Evolutionary conservation across 805 yeast species (phyloP).

Genomic region (Candida ipomoeae): DNA sequence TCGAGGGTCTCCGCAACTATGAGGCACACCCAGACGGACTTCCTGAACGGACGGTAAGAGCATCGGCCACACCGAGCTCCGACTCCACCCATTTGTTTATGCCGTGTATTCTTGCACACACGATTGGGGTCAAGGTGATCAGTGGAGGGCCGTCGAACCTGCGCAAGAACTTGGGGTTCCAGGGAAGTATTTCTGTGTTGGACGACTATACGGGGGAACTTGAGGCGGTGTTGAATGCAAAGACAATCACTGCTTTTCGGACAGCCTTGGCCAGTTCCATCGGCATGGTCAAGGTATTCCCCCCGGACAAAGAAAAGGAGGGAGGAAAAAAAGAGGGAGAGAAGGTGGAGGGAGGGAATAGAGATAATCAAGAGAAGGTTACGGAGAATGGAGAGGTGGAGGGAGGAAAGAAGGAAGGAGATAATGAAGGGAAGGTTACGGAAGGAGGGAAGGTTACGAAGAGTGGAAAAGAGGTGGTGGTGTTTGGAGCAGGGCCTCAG

Average conservation of each 20-base stretch:
- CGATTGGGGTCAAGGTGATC: conserved; percentile 57
- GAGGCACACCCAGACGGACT: conserved; percentile 40
- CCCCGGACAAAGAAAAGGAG: conserved; percentile 4
- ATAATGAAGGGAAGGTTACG: too few species aligned
- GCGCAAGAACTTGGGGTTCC: conserved; percentile 45
- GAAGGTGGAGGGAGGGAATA: too few species aligned
- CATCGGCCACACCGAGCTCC: conserved; percentile 26
- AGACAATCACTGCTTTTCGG: conserved; percentile 59
- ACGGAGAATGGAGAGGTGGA: too few species aligned
- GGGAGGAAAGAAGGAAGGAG: too few species aligned
- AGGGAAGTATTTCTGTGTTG: conserved; percentile 51
- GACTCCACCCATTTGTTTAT: conserved; percentile 53
- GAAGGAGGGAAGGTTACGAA: conserved; percentile 7
- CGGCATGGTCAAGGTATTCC: conserved; percentile 34
- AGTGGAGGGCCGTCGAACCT: conserved; percentile 46
- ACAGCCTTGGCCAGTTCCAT: conserved; percentile 58
- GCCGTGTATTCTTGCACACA: conserved; percentile 55
- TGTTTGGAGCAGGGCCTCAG: conserved; percentile 62
- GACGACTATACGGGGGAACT: conserved; percentile 49
- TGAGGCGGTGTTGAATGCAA: conserved; percentile 53
- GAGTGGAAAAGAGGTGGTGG: conserved; percentile 30
- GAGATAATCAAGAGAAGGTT: too few species aligned
- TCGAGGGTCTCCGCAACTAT: conserved; percentile 39
- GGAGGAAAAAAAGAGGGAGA: not conserved
- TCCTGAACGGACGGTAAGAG: conserved; percentile 52